Evolutionary conservation across 176 grass and related monocot species (phyloP).

Genomic region (Ananas comosus): DNA sequence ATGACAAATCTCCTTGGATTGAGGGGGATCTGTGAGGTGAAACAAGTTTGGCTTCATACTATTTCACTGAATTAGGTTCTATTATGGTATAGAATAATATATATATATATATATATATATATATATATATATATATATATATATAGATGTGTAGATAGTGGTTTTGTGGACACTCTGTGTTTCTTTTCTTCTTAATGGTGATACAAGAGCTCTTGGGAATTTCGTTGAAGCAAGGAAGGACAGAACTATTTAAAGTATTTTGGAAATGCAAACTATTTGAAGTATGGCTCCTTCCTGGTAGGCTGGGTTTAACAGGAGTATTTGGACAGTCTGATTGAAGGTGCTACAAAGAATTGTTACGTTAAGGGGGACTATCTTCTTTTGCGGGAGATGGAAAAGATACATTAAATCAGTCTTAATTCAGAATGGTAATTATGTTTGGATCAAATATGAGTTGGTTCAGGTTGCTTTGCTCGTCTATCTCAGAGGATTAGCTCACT

Average conservation of each 20-base stretch:
- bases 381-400: background rate
- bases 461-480: background rate
- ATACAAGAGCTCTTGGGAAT: no score
- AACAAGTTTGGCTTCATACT: background rate
- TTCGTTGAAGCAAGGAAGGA: no score
- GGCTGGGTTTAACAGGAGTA: background rate
- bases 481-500: background rate
- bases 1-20: background rate
- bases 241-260: no score
- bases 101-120: background rate
- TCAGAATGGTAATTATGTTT: background rate
- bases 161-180: background rate
- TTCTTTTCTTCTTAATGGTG: no score
- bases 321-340: background rate
- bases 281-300: no score
- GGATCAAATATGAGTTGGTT: background rate
- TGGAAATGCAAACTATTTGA: no score
- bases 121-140: no score
- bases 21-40: slow-evolving; percentile 13
- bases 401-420: background rate
- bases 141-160: background rate
- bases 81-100: background rate
- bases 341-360: background rate
- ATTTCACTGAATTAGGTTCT: background rate
- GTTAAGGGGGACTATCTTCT: background rate